A percentile compares a stretch with the other conserved stretches of the same genome.
phyloP scores from a whole-genome alignment of 2,329 filamentous ascomycete species.

The Penicillium brasilianum region DNA sequence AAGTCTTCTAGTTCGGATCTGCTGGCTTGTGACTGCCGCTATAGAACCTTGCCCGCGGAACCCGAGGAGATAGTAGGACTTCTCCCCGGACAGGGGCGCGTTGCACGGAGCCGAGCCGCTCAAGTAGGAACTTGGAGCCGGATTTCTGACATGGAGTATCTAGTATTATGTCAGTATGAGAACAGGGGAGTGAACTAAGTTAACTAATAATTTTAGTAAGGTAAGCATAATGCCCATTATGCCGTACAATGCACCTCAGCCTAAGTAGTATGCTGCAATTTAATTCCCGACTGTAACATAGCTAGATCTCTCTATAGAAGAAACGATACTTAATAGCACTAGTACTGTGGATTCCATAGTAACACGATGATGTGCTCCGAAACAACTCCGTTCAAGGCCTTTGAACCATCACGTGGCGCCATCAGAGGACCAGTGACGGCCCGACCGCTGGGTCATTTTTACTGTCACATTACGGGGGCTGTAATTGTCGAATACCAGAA shows the following conservation, averaged over 20 bases:
- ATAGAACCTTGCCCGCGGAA: constrained; percentile 2
- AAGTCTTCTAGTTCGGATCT: not conserved
- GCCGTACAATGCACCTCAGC: not conserved
- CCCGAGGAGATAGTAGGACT: not conserved
- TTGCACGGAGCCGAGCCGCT: not conserved
- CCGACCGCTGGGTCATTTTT: constrained; percentile 4
- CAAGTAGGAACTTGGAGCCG: not conserved
- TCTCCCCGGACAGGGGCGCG: not conserved
- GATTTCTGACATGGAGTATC: not conserved
- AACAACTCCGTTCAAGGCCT: not conserved
- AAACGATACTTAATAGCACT: no score
- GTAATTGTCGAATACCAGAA: not conserved
- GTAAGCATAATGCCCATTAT: not conserved
- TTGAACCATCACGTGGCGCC: constrained; percentile 38
- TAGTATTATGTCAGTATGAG: no score
- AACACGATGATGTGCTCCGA: not conserved
- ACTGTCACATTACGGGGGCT: constrained; percentile 4
- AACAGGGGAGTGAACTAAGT: no score
- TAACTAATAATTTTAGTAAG: not conserved
- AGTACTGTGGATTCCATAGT: not conserved
- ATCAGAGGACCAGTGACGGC: constrained; percentile 18
- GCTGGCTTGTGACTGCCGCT: not conserved
- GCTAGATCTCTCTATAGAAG: not conserved
- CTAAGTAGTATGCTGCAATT: not conserved
- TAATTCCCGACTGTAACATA: not conserved